These are phyloP conservation scores for Myxozyma mucilagina DNA, from an alignment of 805 yeast species.

Conservation along the genomic window DNA sequence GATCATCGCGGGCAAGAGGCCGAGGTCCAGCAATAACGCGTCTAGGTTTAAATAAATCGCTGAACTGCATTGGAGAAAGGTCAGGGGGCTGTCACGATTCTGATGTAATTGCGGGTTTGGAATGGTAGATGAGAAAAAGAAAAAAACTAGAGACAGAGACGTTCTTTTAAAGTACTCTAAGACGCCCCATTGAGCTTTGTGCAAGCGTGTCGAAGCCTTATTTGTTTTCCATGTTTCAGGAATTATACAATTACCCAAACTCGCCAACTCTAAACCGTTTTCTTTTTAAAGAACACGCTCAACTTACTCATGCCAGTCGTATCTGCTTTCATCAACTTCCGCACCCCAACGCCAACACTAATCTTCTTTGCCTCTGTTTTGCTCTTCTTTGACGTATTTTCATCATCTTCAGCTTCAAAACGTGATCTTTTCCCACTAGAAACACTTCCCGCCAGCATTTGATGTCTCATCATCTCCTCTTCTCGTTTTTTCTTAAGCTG, in stretches of 20 bases:
- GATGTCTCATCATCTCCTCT: constrained; percentile 28
- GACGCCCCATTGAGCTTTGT: no score
- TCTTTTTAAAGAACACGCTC: constrained; percentile 40
- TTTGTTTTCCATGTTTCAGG: background rate
- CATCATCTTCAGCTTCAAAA: constrained; percentile 21
- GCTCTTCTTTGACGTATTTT: constrained; percentile 13
- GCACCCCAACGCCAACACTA: constrained; percentile 20
- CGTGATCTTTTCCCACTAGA: constrained; percentile 14
- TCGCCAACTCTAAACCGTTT: background rate
- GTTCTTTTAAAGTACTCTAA: no score
- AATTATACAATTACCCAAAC: background rate
- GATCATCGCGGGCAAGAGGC: no score
- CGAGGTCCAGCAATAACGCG: no score
- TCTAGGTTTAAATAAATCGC: no score
- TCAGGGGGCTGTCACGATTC: no score
- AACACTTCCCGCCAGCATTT: constrained; percentile 18
- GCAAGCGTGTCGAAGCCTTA: no score
- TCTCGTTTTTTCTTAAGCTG: constrained; percentile 27
- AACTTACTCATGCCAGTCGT: constrained; percentile 37
- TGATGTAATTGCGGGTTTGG: no score
- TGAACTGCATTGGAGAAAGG: no score
- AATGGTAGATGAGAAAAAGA: no score
- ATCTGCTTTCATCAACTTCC: constrained; percentile 29
- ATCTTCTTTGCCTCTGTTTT: background rate
- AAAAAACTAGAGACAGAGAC: no score